Conservation (phyloP, 2,329 filamentous ascomycete genomes). For the Penicillium aurantiogriseum region DNA sequence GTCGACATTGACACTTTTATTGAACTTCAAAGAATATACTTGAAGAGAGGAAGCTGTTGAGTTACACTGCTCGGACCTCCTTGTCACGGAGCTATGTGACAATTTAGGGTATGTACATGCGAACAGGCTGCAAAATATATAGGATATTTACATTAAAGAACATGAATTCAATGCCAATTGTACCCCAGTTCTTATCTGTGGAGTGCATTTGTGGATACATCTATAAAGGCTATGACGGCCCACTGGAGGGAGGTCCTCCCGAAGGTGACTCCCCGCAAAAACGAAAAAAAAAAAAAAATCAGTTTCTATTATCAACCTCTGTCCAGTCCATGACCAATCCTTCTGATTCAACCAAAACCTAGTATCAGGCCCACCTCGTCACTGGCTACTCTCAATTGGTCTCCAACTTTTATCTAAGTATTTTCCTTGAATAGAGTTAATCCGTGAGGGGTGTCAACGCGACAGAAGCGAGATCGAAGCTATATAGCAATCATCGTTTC, state of each 20-base stretch:
- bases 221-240: conserved; percentile 4
- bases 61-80: neutral
- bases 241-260: conserved; percentile 32
- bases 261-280: conserved; percentile 24
- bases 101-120: neutral
- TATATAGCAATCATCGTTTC: conserved; percentile 18
- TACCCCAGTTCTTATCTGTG: conserved; percentile 11
- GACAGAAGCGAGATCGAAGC: neutral
- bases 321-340: conserved; percentile 20
- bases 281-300: conserved; percentile 13
- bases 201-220: neutral
- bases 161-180: neutral
- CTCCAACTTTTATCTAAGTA: conserved; percentile 26
- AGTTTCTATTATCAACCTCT: conserved; percentile 22
- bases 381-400: conserved; percentile 15
- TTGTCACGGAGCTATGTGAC: neutral
- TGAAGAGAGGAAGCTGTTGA: neutral
- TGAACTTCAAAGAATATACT: neutral
- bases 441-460: conserved; percentile 11
- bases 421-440: conserved; percentile 6
- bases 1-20: neutral
- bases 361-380: neutral
- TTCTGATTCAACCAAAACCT: conserved; percentile 4
- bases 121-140: neutral
- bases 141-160: neutral